Base-by-base conservation (phyloP, 192 early-diverging fungal species). In the Coemansia sp. region DNA sequence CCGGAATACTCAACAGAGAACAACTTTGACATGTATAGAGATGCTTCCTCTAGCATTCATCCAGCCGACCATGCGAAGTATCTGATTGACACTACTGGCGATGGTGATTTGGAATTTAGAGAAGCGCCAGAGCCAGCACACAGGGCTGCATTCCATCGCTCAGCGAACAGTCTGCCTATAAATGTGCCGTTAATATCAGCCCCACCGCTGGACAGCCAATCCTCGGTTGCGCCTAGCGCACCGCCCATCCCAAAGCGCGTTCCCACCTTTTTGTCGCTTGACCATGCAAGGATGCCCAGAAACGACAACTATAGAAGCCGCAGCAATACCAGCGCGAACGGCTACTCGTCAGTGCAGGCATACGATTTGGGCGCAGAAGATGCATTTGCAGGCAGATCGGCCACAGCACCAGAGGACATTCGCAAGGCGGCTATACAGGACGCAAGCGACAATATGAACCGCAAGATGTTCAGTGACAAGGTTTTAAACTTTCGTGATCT, bases 401-500 rank as follows among this genome's bases (percentile, higher is more conserved):
- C 61, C 15, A 82, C 67, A 18, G 64, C 79, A 8, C 49, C 74
- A 1, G 65, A 67, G 5, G 62, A 67, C 15, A 68, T 82, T 59
- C 73, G 71, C 46, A 67, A 41, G 15, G 79, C 65, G 0, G 79
- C 74, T 12, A 73, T 76, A 19, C 46, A 64, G 52, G 68, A 70
- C 12, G 79, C 79, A 13, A 37, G 62, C 37, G 65, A 57, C 15
- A 73, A 70, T 62, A 39, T 62, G 19, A 52, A 43, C 61, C 57
- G 39, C 41, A 60, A 55, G 46, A 66, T 70, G 72, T 69, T 83
- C 61, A 74, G 80, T 65, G 80, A 78, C 66, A 66, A 67, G 9
- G 70, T 83, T 10, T 46, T 83, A 41, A 83, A 83, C 56, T 83
- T 83, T 32, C 80, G 80, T 12, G 80, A 83, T 36, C 47, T 83